Percentiles rank a stretch among this genome's conserved stretches.
Evolutionary conservation across 306 rosid species (phyloP).

Genomic region (Arachis hypogaea): DNA sequence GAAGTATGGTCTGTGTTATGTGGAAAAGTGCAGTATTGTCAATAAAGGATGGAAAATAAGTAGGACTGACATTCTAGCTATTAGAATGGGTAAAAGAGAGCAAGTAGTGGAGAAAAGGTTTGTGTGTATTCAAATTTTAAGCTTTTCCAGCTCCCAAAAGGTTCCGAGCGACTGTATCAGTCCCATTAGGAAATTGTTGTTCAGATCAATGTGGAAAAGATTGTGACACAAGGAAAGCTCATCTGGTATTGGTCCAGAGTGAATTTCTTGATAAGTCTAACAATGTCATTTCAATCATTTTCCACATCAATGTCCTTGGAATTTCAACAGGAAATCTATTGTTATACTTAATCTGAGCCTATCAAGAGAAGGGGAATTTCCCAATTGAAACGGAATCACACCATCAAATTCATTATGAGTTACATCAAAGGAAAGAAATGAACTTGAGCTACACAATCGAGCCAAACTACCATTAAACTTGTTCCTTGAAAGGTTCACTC

Average conservation of each 20-base stretch:
- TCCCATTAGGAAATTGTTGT: slow-evolving; percentile 67
- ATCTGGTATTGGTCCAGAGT: slow-evolving; percentile 69
- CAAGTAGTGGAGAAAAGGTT: too few relatives aligned
- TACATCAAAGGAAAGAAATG: slow-evolving; percentile 78
- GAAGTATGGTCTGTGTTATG: too few relatives aligned
- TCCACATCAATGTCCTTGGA: slow-evolving; percentile 65
- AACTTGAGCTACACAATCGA: slow-evolving; percentile 62
- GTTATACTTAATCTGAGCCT: slow-evolving; percentile 71
- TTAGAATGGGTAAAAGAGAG: too few relatives aligned
- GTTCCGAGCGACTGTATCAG: slow-evolving; percentile 71
- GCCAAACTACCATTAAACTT: slow-evolving; percentile 75
- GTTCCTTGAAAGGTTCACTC: slow-evolving; percentile 73
- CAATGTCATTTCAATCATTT: slow-evolving; percentile 54
- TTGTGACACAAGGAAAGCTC: slow-evolving; percentile 78
- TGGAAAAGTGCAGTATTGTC: too few relatives aligned
- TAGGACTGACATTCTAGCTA: too few relatives aligned
- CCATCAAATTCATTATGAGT: slow-evolving; percentile 66
- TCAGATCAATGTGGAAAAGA: slow-evolving; percentile 61
- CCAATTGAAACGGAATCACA: slow-evolving; percentile 68
- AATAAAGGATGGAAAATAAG: too few relatives aligned
- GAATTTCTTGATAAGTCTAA: slow-evolving; percentile 77
- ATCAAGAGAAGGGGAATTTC: slow-evolving; percentile 64
- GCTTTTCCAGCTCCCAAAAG: slow-evolving; percentile 64
- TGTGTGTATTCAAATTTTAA: slow-evolving; percentile 29
- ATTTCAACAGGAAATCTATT: slow-evolving; percentile 72